These are phyloP conservation scores for Coriaria nepalensis DNA, from an alignment of 306 rosid genomes.

Conservation along the genomic window DNA sequence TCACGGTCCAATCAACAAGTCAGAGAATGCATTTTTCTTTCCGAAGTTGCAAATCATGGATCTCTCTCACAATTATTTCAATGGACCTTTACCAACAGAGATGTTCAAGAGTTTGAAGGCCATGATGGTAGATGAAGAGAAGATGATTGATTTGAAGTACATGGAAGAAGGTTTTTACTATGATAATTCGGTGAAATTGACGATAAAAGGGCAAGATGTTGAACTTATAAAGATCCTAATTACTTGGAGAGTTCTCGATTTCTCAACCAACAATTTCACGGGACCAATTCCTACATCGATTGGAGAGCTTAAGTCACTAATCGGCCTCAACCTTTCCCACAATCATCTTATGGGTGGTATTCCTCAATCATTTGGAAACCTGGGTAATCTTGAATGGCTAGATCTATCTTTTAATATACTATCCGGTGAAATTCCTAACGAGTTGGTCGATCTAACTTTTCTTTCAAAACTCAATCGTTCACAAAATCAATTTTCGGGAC, in stretches of 20 bases:
- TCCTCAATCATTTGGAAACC: background rate
- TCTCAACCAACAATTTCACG: background rate
- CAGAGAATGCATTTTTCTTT: background rate
- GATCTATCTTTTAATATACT: background rate
- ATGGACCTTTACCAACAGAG: slow-evolving; percentile 4
- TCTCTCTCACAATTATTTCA: slow-evolving; percentile 4
- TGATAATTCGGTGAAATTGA: background rate
- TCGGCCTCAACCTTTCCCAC: background rate
- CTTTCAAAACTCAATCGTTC: background rate
- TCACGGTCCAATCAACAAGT: background rate
- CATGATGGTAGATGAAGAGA: background rate
- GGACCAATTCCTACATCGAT: background rate
- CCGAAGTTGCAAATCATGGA: slow-evolving; percentile 4
- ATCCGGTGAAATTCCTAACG: background rate
- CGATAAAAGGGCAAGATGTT: background rate
- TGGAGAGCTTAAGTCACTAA: slow-evolving; percentile 2
- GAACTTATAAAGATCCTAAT: slow-evolving; percentile 1
- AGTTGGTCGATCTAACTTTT: background rate
- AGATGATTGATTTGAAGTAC: background rate
- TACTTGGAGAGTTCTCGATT: slow-evolving; percentile 2
- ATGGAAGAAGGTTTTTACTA: background rate
- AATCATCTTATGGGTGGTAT: background rate
- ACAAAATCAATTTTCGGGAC: background rate
- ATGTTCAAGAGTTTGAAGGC: background rate
- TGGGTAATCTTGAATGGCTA: background rate